A percentile compares a stretch with the other conserved stretches of the same genome.
These are phyloP conservation scores for Boletus pseudo-olivaceus DNA, from an alignment of 768 basidiomycete species.

Conservation along the genomic window DNA sequence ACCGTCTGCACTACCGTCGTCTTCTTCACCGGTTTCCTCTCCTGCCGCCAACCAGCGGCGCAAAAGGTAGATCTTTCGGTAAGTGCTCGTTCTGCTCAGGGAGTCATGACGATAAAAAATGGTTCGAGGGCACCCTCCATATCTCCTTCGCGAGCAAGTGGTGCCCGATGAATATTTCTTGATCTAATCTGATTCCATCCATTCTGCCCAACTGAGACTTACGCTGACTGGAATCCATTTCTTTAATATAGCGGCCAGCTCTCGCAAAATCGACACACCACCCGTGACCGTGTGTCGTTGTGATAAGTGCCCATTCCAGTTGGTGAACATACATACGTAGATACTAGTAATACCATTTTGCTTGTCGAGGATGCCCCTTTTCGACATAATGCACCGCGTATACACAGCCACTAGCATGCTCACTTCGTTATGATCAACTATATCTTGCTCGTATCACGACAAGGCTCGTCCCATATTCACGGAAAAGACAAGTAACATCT, in stretches of 20 bases:
- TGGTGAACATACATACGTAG: not conserved
- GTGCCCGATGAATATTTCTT: slow-evolving; percentile 67
- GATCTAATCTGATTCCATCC: slow-evolving; percentile 85
- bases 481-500: slow-evolving; percentile 1
- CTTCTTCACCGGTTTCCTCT: not conserved
- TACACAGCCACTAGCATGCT: slow-evolving; percentile 25
- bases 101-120: slow-evolving; percentile 68
- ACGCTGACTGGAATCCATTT: slow-evolving; percentile 11
- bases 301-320: not conserved
- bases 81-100: slow-evolving; percentile 8
- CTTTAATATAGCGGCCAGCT: not conserved
- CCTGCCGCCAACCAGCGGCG: not conserved
- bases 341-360: slow-evolving; percentile 1
- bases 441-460: slow-evolving; percentile 88
- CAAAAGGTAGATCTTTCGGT: slow-evolving; percentile 21
- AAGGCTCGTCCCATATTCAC: slow-evolving; percentile 51
- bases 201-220: not conserved
- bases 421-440: slow-evolving; percentile 73
- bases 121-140: slow-evolving; percentile 61
- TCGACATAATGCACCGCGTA: not conserved
- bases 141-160: slow-evolving; percentile 29
- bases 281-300: not conserved
- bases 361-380: not conserved
- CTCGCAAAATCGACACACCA: not conserved
- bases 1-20: too few relatives aligned